A percentile compares a stretch with the other conserved stretches of the same genome.
phyloP scores from a whole-genome alignment of 1,284 basidiomycete genomes.

The Austroboletus novae-zelandiae region DNA sequence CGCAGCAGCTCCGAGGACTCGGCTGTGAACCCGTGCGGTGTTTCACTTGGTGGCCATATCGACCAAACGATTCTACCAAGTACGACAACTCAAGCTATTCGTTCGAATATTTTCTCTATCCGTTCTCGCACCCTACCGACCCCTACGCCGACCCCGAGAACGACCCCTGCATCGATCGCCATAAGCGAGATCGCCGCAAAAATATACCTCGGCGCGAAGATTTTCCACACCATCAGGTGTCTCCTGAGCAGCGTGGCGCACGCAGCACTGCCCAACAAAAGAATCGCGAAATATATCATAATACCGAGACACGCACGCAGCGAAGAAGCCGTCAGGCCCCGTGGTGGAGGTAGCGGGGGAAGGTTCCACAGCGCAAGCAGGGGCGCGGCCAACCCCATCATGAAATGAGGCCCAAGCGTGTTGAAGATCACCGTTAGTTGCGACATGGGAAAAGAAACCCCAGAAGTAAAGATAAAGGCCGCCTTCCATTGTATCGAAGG shows the following conservation, averaged over 20 bases:
- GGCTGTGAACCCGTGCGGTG: background rate
- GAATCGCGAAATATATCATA: slow-evolving; percentile 59
- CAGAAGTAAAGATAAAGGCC: slow-evolving; percentile 76
- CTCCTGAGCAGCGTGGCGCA: slow-evolving; percentile 78
- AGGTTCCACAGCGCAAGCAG: slow-evolving; percentile 88
- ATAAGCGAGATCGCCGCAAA: slow-evolving; percentile 54
- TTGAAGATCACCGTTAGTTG: slow-evolving; percentile 81
- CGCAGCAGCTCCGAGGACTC: slow-evolving; percentile 22
- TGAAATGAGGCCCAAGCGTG: slow-evolving; percentile 69
- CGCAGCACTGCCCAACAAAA: slow-evolving; percentile 71
- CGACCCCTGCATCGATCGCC: slow-evolving; percentile 54
- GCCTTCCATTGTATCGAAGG: slow-evolving; percentile 95
- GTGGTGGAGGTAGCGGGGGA: slow-evolving; percentile 46
- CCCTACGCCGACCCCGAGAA: slow-evolving; percentile 47
- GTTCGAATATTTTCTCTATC: slow-evolving; percentile 24
- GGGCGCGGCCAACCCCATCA: slow-evolving; percentile 66
- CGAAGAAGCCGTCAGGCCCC: slow-evolving; percentile 31
- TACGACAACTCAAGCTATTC: slow-evolving; percentile 10
- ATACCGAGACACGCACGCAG: slow-evolving; percentile 59
- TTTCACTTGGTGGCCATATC: slow-evolving; percentile 2
- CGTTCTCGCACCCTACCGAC: slow-evolving; percentile 19
- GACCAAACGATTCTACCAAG: background rate
- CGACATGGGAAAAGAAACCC: slow-evolving; percentile 73
- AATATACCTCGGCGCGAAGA: slow-evolving; percentile 96
- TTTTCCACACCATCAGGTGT: slow-evolving; percentile 99